Conservation (phyloP, 2,329 filamentous ascomycete genomes). For the Neoascochyta sp. region DNA sequence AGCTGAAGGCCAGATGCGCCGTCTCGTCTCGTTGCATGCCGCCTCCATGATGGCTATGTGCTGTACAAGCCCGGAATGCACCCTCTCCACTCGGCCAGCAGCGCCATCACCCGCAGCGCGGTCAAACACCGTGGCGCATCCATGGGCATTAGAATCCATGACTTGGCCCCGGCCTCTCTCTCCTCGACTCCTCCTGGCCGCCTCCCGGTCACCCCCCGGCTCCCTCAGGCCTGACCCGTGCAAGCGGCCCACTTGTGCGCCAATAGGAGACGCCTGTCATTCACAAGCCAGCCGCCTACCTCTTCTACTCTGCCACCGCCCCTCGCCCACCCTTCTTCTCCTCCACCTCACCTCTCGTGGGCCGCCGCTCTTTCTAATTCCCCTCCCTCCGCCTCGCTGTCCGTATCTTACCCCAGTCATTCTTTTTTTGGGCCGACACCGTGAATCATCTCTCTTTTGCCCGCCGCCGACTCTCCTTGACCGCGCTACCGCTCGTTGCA, state of each 20-base stretch:
- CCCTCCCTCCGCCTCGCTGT: conserved; percentile 18
- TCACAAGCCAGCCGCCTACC: conserved; percentile 18
- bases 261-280: conserved; percentile 22
- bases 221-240: conserved; percentile 19
- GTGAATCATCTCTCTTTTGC: conserved; percentile 14
- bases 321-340: conserved; percentile 22
- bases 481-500: too few species aligned
- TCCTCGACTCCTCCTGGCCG: too few species aligned
- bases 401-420: conserved; percentile 40
- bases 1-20: too few species aligned
- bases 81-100: too few species aligned
- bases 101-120: too few species aligned
- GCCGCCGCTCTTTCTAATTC: conserved; percentile 33
- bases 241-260: conserved; percentile 16
- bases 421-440: conserved; percentile 33
- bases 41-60: too few species aligned
- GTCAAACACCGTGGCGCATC: conserved; percentile 30
- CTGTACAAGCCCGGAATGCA: too few species aligned
- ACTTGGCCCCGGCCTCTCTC: too few species aligned
- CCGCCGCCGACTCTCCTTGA: conserved; percentile 4
- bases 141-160: too few species aligned
- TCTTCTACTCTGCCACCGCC: conserved; percentile 34
- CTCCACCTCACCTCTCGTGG: conserved; percentile 35
- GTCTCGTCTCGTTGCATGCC: too few species aligned
- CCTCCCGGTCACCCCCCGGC: conserved; percentile 10